These are phyloP conservation scores for Metschnikowia lunata DNA, from an alignment of 805 yeast genomes.

Conservation along the genomic window DNA sequence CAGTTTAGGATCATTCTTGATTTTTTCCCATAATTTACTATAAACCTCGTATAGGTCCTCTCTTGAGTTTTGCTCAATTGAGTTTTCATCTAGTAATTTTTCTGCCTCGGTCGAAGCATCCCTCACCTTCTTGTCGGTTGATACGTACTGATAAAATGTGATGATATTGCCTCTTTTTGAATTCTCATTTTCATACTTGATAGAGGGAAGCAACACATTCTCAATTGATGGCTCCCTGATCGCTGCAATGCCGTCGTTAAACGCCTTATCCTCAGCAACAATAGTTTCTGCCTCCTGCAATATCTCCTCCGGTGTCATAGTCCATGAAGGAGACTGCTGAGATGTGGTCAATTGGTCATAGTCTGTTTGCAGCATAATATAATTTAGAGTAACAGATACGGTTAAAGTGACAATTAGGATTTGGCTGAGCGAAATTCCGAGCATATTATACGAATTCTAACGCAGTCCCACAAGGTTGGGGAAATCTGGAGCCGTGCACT, in stretches of 20 bases:
- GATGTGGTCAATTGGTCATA: constrained; percentile 4
- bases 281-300: constrained; percentile 32
- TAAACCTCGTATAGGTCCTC: constrained; percentile 59
- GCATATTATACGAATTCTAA: too few relatives aligned
- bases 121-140: constrained; percentile 58
- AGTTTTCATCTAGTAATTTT: constrained; percentile 48
- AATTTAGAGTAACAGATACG: too few relatives aligned
- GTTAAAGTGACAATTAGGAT: too few relatives aligned
- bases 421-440: too few relatives aligned
- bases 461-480: too few relatives aligned
- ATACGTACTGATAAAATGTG: constrained; percentile 70
- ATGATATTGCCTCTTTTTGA: constrained; percentile 46
- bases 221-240: constrained; percentile 51
- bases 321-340: constrained; percentile 48
- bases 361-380: constrained; percentile 5
- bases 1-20: constrained; percentile 19
- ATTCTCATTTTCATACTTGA: constrained; percentile 47
- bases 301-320: constrained; percentile 51
- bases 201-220: constrained; percentile 49
- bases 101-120: constrained; percentile 68
- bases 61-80: constrained; percentile 63
- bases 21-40: constrained; percentile 44
- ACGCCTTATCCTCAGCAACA: constrained; percentile 39
- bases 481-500: too few relatives aligned
- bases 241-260: constrained; percentile 53